Percentiles rank a stretch among this genome's conserved stretches.
Evolutionary conservation across 2,329 filamentous ascomycete species (phyloP).

Genomic region (Fusarium sp.): DNA sequence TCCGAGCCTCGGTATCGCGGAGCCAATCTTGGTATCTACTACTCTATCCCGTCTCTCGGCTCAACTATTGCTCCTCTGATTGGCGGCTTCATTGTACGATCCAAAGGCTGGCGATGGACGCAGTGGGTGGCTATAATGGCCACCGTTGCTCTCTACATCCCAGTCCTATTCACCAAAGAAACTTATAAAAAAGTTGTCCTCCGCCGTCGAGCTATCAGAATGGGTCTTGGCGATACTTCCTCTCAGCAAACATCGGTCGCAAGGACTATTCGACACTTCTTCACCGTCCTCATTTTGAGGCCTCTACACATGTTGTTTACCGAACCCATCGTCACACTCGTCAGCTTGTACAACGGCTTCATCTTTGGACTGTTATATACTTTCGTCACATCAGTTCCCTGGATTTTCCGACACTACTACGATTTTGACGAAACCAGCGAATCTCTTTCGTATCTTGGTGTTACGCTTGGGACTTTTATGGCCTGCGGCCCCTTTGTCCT

Average conservation of each 20-base stretch:
- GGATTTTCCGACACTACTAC: slow-evolving; percentile 27
- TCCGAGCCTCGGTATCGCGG: slow-evolving; percentile 8
- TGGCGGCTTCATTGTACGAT: slow-evolving; percentile 17
- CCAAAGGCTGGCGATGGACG: slow-evolving; percentile 27
- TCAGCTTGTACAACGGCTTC: slow-evolving; percentile 31
- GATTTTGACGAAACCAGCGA: slow-evolving; percentile 4
- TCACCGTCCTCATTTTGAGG: slow-evolving; percentile 28
- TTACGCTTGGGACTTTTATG: slow-evolving; percentile 20
- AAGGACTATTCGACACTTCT: slow-evolving; percentile 9
- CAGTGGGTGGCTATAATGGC: slow-evolving; percentile 27
- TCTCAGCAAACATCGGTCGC: slow-evolving; percentile 21
- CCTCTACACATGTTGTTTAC: slow-evolving; percentile 31
- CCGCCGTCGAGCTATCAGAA: slow-evolving; percentile 12
- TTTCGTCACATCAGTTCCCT: slow-evolving; percentile 26
- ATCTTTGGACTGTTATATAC: slow-evolving; percentile 31
- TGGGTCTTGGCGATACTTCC: slow-evolving; percentile 21
- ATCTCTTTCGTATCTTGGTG: slow-evolving; percentile 22
- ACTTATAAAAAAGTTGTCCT: slow-evolving; percentile 31
- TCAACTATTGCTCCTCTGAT: slow-evolving; percentile 19
- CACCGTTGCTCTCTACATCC: slow-evolving; percentile 11
- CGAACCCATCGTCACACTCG: slow-evolving; percentile 20
- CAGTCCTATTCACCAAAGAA: slow-evolving; percentile 25
- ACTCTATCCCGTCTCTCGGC: slow-evolving; percentile 27
- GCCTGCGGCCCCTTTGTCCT: slow-evolving; percentile 23
- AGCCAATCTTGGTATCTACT: slow-evolving; percentile 20